Conservation (phyloP, 1,284 basidiomycete genomes). For the Ceratobasidium sp. region DNA sequence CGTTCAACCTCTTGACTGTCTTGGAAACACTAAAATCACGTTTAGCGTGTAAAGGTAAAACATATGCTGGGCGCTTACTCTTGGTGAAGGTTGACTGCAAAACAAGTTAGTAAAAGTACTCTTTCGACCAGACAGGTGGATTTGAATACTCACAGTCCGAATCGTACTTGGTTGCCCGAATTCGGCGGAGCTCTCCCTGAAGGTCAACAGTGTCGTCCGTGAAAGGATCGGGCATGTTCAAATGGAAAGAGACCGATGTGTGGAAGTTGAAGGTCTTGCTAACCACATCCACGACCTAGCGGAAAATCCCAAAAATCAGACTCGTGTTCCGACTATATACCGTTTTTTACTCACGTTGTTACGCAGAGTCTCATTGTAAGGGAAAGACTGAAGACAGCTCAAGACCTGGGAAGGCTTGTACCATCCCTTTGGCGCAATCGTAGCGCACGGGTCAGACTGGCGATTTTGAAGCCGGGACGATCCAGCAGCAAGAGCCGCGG, state of each 20-base stretch:
- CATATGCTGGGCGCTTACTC: constrained; percentile 20
- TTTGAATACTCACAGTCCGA: constrained; percentile 57
- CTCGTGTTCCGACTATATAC: too few species aligned
- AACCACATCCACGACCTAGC: constrained; percentile 62
- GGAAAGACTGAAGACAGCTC: constrained; percentile 55
- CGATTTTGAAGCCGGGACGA: constrained; percentile 3
- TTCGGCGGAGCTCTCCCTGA: constrained; percentile 58
- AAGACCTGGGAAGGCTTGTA: constrained; percentile 60
- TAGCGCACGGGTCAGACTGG: constrained; percentile 57
- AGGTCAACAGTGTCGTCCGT: constrained; percentile 63
- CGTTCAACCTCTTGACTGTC: constrained; percentile 62
- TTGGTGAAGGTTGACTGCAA: constrained; percentile 31
- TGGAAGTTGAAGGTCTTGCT: constrained; percentile 66
- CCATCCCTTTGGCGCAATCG: constrained; percentile 62
- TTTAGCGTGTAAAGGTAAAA: neutral
- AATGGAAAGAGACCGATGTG: constrained; percentile 65
- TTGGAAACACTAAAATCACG: constrained; percentile 48
- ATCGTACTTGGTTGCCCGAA: constrained; percentile 54
- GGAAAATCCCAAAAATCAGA: neutral
- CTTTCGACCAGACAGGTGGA: neutral
- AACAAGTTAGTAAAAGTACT: neutral
- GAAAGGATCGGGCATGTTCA: constrained; percentile 61
- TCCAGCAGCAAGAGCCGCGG: constrained; percentile 24
- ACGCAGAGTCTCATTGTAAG: constrained; percentile 40
- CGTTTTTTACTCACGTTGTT: constrained; percentile 34